Evolutionary conservation across 805 yeast species (phyloP).

Genomic region (Yarrowia deformans): DNA sequence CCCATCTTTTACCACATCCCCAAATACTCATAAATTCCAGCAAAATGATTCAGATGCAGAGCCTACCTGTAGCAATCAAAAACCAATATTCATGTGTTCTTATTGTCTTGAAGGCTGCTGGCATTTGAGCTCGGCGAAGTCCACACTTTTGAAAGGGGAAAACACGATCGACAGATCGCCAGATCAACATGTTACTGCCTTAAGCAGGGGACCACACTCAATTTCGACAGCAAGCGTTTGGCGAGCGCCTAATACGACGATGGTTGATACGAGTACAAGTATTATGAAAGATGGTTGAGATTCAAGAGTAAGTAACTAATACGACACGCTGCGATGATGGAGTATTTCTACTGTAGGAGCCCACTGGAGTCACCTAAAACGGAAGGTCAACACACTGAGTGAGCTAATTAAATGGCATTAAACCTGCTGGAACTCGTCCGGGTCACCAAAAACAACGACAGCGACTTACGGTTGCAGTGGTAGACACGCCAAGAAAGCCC

Average conservation of each 20-base stretch:
- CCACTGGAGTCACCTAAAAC: background rate
- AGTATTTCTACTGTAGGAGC: too few relatives aligned
- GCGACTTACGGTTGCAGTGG: background rate
- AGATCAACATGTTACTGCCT: constrained; percentile 12
- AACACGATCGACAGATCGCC: background rate
- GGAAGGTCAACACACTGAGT: background rate
- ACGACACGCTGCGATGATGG: too few relatives aligned
- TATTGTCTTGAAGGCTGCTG: background rate
- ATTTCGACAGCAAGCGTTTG: background rate
- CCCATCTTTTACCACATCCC: background rate
- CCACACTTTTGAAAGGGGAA: background rate
- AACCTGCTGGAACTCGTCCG: background rate
- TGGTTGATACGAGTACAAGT: background rate
- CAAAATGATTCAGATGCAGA: background rate
- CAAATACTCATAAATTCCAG: background rate
- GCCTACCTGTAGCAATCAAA: background rate
- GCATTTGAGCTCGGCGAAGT: background rate
- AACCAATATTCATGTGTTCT: background rate
- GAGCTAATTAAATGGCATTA: background rate
- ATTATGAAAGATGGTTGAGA: too few relatives aligned
- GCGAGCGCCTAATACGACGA: background rate
- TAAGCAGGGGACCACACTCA: constrained; percentile 13
- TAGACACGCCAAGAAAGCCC: background rate
- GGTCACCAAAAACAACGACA: too few relatives aligned
- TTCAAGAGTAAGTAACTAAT: too few relatives aligned